These are phyloP conservation scores for Rubia peregrina DNA, from an alignment of 305 asterid genomes.

Conservation along the genomic window DNA sequence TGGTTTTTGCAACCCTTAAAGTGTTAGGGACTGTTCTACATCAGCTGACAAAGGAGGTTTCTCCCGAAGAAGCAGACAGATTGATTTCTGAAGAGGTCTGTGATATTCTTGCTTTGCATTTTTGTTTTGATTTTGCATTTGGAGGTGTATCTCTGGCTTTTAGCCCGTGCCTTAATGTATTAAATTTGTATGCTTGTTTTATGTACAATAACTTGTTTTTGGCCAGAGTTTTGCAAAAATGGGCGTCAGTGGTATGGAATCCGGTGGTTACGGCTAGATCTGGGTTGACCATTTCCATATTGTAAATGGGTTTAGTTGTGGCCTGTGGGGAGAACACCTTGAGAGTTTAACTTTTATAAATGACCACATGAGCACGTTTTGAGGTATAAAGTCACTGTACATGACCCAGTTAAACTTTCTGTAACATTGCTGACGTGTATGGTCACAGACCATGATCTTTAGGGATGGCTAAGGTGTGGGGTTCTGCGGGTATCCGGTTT, in stretches of 20 bases:
- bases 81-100: conserved; percentile 82
- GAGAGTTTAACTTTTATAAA: not conserved
- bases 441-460: not conserved
- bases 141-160: not conserved
- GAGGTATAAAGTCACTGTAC: not conserved
- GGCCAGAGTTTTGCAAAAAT: no score
- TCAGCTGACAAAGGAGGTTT: conserved; percentile 71
- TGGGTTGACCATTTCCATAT: not conserved
- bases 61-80: conserved; percentile 93
- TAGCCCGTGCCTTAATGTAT: not conserved
- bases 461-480: not conserved
- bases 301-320: not conserved
- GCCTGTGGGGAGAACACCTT: not conserved
- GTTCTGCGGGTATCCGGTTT: not conserved
- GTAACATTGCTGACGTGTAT: not conserved
- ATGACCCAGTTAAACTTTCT: not conserved
- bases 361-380: not conserved
- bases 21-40: conserved; percentile 76
- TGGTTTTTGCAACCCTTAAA: conserved; percentile 87
- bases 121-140: conserved; percentile 12
- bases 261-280: not conserved
- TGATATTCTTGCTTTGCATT: conserved; percentile 17
- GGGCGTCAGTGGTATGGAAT: not conserved
- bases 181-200: no score
- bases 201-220: not conserved